Percentiles rank a stretch among this genome's conserved stretches.
phyloP scores from a whole-genome alignment of 805 yeast genomes.

The Candida silvicultrix region DNA sequence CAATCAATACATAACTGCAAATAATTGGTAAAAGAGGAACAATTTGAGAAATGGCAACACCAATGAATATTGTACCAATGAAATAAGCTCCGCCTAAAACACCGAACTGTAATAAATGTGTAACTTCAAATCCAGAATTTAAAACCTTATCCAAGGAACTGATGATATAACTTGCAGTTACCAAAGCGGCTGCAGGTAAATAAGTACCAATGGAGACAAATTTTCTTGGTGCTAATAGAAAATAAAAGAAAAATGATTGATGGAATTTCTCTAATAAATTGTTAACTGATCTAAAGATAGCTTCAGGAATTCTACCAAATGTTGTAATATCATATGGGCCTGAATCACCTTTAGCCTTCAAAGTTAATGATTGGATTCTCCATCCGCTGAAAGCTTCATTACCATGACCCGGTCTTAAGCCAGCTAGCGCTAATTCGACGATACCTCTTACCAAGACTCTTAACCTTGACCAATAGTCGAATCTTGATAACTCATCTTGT shows the following conservation, averaged over 20 bases:
- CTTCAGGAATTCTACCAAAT: slow-evolving; percentile 85
- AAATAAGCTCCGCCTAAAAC: slow-evolving; percentile 15
- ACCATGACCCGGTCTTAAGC: slow-evolving; percentile 57
- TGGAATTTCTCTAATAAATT: slow-evolving; percentile 93
- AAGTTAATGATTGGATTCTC: slow-evolving; percentile 86
- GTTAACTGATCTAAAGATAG: slow-evolving; percentile 81
- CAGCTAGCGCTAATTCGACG: slow-evolving; percentile 62
- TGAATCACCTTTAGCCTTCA: slow-evolving; percentile 56
- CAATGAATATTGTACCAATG: slow-evolving; percentile 23
- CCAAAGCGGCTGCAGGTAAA: slow-evolving; percentile 74
- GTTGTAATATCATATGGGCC: slow-evolving; percentile 80
- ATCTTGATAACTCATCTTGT: slow-evolving; percentile 35
- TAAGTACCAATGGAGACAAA: slow-evolving; percentile 95
- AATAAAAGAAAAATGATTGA: slow-evolving; percentile 91
- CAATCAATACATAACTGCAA: slow-evolving; percentile 10
- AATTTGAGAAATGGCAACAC: slow-evolving; percentile 23
- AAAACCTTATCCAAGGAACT: slow-evolving; percentile 56
- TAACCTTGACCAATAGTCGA: slow-evolving; percentile 50
- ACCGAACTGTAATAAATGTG: slow-evolving; percentile 21
- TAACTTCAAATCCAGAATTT: slow-evolving; percentile 24
- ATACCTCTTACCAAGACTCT: slow-evolving; percentile 59
- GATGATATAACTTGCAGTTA: slow-evolving; percentile 63
- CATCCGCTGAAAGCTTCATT: slow-evolving; percentile 93
- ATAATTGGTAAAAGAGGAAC: slow-evolving; percentile 11
- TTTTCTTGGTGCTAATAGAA: slow-evolving; percentile 65